Percentiles rank a stretch among this genome's conserved stretches.
Evolutionary conservation across 2,329 filamentous ascomycete species (phyloP).

Genomic region (Sporothrix luriei): DNA sequence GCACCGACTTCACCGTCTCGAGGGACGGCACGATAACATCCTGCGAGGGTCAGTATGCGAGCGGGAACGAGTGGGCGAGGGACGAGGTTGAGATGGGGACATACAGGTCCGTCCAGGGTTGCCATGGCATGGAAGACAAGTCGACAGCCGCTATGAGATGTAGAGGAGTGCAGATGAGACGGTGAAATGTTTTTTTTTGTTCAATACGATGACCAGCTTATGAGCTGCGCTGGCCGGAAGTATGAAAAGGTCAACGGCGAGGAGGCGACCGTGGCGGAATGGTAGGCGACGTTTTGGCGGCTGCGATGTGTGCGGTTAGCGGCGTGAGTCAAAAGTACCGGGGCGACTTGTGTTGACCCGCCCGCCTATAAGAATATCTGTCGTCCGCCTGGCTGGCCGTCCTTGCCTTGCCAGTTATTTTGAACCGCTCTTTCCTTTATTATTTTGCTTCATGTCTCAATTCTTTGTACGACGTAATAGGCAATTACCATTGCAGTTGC

Average conservation of each 20-base stretch:
- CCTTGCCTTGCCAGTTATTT: not conserved
- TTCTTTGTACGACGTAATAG: not conserved
- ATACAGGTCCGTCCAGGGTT: conserved; percentile 34
- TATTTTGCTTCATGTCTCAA: not conserved
- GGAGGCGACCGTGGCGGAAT: conserved; percentile 4
- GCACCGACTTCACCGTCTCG: conserved; percentile 37
- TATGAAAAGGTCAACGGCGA: not conserved
- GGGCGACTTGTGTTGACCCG: not conserved
- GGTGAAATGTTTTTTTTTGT: not conserved
- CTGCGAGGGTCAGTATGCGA: conserved; percentile 28
- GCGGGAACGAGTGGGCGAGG: not conserved
- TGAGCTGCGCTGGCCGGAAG: not conserved
- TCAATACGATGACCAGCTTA: not conserved
- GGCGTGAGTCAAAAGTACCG: conserved; percentile 19
- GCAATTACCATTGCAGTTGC: not conserved
- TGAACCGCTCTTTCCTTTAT: not conserved
- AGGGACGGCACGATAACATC: conserved; percentile 38
- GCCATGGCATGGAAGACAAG: conserved; percentile 12
- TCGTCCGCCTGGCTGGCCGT: not conserved
- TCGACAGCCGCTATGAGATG: not conserved
- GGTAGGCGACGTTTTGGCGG: conserved; percentile 20
- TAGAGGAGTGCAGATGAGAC: not conserved
- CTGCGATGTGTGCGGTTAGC: not conserved
- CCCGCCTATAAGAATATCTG: conserved; percentile 23
- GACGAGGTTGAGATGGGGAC: not conserved